Evolutionary conservation across 805 yeast species (phyloP).

Genomic region (Teunomyces aglyptinius): DNA sequence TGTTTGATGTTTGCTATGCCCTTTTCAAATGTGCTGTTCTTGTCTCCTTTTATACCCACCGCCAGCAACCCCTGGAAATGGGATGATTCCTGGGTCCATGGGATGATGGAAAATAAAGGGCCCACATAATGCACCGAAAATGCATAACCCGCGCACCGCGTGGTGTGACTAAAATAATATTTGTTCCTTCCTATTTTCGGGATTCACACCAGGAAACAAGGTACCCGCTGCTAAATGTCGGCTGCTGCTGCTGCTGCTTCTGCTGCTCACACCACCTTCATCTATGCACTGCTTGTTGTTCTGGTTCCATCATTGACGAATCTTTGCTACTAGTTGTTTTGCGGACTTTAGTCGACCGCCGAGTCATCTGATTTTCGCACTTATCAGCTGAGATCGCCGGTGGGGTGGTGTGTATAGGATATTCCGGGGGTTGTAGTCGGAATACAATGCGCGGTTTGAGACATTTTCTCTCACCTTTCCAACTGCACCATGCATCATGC

Average conservation of each 20-base stretch:
- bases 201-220: no score
- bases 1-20: background rate
- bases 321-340: background rate
- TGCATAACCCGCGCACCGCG: background rate
- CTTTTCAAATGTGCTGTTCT: background rate
- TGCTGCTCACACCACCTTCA: no score
- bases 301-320: background rate
- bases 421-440: background rate
- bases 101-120: background rate
- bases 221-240: no score
- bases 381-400: conserved; percentile 4
- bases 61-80: background rate
- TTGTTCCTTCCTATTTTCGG: background rate
- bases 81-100: conserved; percentile 1
- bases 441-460: background rate
- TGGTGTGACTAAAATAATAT: conserved; percentile 1
- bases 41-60: background rate
- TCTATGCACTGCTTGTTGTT: no score
- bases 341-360: conserved; percentile 1
- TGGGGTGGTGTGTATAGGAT: conserved; percentile 3
- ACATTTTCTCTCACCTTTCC: background rate
- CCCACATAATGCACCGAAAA: background rate
- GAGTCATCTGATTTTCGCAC: conserved; percentile 3
- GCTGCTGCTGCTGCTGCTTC: background rate
- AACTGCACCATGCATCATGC: background rate